Evolutionary conservation across 1,284 basidiomycete species (phyloP), one percentile per base, ranked within the genome.

Genomic region (Serendipita sp.): DNA sequence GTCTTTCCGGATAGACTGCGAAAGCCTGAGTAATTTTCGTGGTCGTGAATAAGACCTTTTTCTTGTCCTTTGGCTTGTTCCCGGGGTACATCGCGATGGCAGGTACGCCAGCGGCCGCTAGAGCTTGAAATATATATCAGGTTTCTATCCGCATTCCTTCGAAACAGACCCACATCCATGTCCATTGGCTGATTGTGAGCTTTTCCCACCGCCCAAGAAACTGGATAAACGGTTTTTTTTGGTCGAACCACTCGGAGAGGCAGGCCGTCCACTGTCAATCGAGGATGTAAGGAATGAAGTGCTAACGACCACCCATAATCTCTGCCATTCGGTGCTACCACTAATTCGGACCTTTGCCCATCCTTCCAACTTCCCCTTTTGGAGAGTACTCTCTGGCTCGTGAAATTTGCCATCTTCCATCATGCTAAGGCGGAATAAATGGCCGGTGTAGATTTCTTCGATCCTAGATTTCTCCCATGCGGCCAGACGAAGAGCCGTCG

Each of bases 391-490:
- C 4, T 79, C 81, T 1, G 82, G 77, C 66, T 87, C 83, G 63
- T 81, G 69, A 76, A 81, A 73, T 34, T 70, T 68, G 30, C 72
- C 71, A 45, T 65, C 75, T 38, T 77, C 77, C 62, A 74, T 76
- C 22, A 87, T 70, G 41, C 82, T 83, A 73, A 90, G 87, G 60
- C 91, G 81, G 67, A 94, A 82, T 53, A 98, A 76, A 75, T 97
- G 91, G 1, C 93, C 94, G 0, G 95, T 98, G 73, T 99, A 99
- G 64, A 99, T 93, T 74, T 98, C 95, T 73, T 97, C 93, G 26
- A 98, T 79, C 30, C 94, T 84, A 0, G 91, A 89, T 69, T 96
- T 93, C 74, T 99, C 95, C 93, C 94, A 99, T 61, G 90, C 83
- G 5, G 90, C 85, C 4, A 99, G 80, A 15, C 96, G 86, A 43